These are phyloP conservation scores for Agaricales sp. DNA, from an alignment of 1,284 basidiomycete genomes.

Conservation along the genomic window DNA sequence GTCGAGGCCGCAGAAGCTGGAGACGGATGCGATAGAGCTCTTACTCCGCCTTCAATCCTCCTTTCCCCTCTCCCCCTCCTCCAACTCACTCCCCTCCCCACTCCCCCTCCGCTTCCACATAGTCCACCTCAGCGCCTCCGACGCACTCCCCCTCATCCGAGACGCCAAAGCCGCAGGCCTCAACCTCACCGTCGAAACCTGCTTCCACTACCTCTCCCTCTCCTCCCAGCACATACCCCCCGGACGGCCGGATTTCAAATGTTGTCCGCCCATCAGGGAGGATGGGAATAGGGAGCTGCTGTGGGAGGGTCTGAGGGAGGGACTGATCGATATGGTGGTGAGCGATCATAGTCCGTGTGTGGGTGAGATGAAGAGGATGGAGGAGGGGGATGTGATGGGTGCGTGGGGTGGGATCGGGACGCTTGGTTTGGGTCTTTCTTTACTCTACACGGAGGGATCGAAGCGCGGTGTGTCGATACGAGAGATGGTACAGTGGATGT, in stretches of 20 bases:
- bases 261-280: conserved; percentile 87
- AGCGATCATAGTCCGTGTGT: conserved; percentile 92
- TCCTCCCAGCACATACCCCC: conserved; percentile 54
- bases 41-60: conserved; percentile 53
- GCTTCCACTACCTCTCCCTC: conserved; percentile 86
- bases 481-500: conserved; percentile 68
- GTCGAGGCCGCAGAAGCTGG: conserved; percentile 73
- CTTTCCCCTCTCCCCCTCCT: no score
- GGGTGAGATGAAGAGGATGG: conserved; percentile 70
- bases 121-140: conserved; percentile 83
- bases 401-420: conserved; percentile 93
- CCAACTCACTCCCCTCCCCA: no score
- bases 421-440: conserved; percentile 76
- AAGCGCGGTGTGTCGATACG: conserved; percentile 49
- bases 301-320: conserved; percentile 74
- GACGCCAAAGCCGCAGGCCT: conserved; percentile 53
- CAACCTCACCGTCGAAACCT: conserved; percentile 82
- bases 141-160: conserved; percentile 67
- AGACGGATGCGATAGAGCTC: conserved; percentile 69
- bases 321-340: conserved; percentile 82
- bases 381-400: conserved; percentile 70
- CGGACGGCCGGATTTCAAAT: conserved; percentile 79
- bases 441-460: conserved; percentile 75
- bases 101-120: conserved; percentile 80
- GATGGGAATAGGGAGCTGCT: conserved; percentile 60